These are phyloP conservation scores for Neurospora cerealis DNA, from an alignment of 495 filamentous ascomycete species.

Conservation along the genomic window DNA sequence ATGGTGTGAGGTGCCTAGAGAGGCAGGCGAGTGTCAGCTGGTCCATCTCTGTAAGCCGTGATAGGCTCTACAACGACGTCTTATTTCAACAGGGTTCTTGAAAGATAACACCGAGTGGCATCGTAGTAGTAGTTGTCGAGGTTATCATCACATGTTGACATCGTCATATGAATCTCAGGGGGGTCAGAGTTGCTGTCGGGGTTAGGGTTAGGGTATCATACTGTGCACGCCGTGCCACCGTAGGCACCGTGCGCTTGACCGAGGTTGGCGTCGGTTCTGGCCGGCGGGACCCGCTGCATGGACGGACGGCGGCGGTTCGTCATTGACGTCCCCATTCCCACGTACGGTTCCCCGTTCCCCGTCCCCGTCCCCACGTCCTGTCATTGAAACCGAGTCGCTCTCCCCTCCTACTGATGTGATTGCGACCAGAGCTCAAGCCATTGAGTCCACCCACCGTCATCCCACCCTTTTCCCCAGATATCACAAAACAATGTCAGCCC, in stretches of 20 bases:
- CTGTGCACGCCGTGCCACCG: background rate
- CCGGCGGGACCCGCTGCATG: conserved; percentile 10
- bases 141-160: background rate
- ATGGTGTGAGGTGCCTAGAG: background rate
- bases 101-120: background rate
- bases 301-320: conserved; percentile 4
- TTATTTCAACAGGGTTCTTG: background rate
- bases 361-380: background rate
- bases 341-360: background rate
- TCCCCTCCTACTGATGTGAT: background rate
- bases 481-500: conserved; percentile 53
- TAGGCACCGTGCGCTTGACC: conserved; percentile 12
- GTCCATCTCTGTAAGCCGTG: background rate
- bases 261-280: conserved; percentile 31
- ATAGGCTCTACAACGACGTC: background rate
- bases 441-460: background rate
- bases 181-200: background rate
- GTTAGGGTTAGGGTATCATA: conserved; percentile 13
- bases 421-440: background rate
- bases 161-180: background rate
- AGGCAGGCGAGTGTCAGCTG: too few species aligned
- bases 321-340: conserved; percentile 3
- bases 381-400: conserved; percentile 17
- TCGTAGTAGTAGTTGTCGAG: background rate
- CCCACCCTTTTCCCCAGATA: background rate